Evolutionary conservation across 2,329 filamentous ascomycete genomes (phyloP), one percentile per base, ranked within the genome.

Genomic region (Colletotrichum plurivorum): DNA sequence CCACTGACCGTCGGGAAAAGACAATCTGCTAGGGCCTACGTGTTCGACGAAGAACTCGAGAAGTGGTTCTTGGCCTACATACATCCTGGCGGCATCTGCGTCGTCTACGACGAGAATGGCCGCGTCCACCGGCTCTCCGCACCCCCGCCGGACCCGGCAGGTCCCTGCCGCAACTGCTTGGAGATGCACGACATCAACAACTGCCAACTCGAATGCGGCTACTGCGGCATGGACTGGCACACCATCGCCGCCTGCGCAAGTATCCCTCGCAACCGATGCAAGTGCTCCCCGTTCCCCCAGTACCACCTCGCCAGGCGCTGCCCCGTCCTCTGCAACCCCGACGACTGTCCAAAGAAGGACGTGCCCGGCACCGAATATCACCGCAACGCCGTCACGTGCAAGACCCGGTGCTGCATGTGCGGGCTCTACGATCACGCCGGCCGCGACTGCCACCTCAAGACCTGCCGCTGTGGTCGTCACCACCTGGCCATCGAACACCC

Each of bases 321-420:
- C 67, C 64, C 69, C n/a, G 63, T 80, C 5, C 71, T 73, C 4
- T 82, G 80, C 71, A 78, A 75, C 46, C 77, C 78, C 48, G 64
- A 36, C 31, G 31, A 67, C 13, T 82, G 80, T 41, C 79, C 78
- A n/a, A 73, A 71, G 41, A 58, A 69, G 18, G 49, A 53, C 2
- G 55, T 70, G 12, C 67, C 67, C 1, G 70, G 72, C 3, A 77
- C 77, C 7, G 73, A 74, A 52, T 73, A 73, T 70, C 78, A 81
- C 69, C 73, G 72, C 31, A 79, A 76, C 51, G 81, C 80, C 51
- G 82, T 83, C 76, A 73, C 74, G 3, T 83, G 81, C 72, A 69
- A 70, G 18, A 55, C 72, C 16, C 76, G 81, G 18, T 83, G 81
- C 70, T 83, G 81, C 69, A 83, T 83, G 81, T 83, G 81, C 65